A percentile compares a stretch with the other conserved stretches of the same genome.
These are phyloP conservation scores for Xylaria sp. DNA, from an alignment of 2,329 filamentous ascomycete genomes.

Conservation along the genomic window DNA sequence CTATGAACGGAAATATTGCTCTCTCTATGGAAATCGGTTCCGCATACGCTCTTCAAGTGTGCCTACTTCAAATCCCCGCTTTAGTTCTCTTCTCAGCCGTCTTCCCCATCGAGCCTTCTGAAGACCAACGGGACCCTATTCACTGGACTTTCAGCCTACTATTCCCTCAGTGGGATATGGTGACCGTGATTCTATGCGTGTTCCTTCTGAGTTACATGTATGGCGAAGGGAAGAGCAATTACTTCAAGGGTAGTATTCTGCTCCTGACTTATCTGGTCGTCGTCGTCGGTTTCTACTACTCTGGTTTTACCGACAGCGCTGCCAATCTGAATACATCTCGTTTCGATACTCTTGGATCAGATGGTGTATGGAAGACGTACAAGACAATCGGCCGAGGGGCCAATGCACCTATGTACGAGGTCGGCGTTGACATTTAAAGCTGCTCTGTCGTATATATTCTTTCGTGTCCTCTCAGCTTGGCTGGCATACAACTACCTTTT, in stretches of 20 bases:
- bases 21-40: slow-evolving; percentile 99
- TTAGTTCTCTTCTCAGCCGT: slow-evolving; percentile 89
- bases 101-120: slow-evolving; percentile 56
- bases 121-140: slow-evolving; percentile 49
- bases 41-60: slow-evolving; percentile 95
- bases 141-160: slow-evolving; percentile 81
- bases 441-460: neutral
- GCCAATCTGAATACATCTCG: slow-evolving; percentile 52
- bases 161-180: slow-evolving; percentile 99
- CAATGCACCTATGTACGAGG: slow-evolving; percentile 45
- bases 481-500: neutral
- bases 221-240: slow-evolving; percentile 98
- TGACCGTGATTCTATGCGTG: slow-evolving; percentile 93
- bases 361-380: slow-evolving; percentile 57
- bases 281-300: slow-evolving; percentile 88
- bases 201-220: slow-evolving; percentile 98
- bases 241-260: slow-evolving; percentile 98
- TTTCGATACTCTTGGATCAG: slow-evolving; percentile 59
- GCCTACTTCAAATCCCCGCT: slow-evolving; percentile 90
- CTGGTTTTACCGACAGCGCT: slow-evolving; percentile 56
- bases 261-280: slow-evolving; percentile 93
- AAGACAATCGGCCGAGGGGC: slow-evolving; percentile 59
- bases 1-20: slow-evolving; percentile 99
- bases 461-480: neutral
- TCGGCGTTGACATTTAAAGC: slow-evolving; percentile 32